Evolutionary conservation across 2,329 filamentous ascomycete species (phyloP), one percentile per base, ranked within the genome.

Genomic region (Ploettnerulaceae sp.): DNA sequence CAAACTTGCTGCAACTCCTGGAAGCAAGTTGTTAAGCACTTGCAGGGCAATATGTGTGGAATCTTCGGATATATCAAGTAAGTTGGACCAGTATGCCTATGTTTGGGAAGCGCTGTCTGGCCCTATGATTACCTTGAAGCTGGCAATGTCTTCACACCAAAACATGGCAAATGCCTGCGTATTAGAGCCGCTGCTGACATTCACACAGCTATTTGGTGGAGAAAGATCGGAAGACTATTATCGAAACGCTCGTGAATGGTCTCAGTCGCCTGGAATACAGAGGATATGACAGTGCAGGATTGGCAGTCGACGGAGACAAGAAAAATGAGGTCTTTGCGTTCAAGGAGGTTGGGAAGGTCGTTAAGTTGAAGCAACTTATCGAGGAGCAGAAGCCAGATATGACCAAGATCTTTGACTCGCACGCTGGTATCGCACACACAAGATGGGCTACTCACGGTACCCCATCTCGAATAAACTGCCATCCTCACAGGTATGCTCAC

Each of bases 261-360:
- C 86, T 97, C 51, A 86, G 89, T 51, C 86, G 93, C 68, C 86
- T 98, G 63, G 93, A 98, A 73, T 98, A 98, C 76, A 87, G 93
- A 70, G 93, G 93, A 61, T 98, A 98, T 71, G 93, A 98, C 47
- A 97, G 93, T 56, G 91, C 93, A 53, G 93, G 93, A 75, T 78
- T 98, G 57, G 91, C 91, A 58, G 74, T 98, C 62, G 93, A 98
- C 68, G 93, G 93, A 55, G 87, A 98, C 78, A 97, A 96, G 82
- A 95, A 93, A 78, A 95, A 95, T 64, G 89, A 97, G 73, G 89
- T 97, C 58, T 81, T 88, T 57, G 90, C 93, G 54, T 97, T 89
- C 81, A 98, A 98, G 79, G 93, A 97, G 76, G 93, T 98, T 54
- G 93, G 93, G 76, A 98, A 98, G 82, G 93, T 98, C 53, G 89